These are phyloP conservation scores for Aspergillus sclerotiicarbonarius DNA, from an alignment of 495 filamentous ascomycete genomes.

Conservation along the genomic window DNA sequence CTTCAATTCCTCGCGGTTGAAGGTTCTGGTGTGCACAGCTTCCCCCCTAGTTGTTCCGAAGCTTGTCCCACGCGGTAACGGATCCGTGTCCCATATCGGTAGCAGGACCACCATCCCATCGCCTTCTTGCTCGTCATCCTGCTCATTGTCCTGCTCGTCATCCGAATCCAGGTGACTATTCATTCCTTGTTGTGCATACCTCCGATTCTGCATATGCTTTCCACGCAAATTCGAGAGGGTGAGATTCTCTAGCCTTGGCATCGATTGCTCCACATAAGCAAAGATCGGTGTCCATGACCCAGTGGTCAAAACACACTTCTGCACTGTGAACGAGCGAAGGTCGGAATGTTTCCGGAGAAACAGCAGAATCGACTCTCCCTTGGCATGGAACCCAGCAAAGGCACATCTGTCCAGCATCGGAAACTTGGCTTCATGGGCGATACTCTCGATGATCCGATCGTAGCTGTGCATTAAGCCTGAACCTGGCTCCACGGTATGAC, in stretches of 20 bases:
- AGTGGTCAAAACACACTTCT: neutral
- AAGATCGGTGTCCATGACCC: constrained; percentile 12
- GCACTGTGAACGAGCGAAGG: constrained; percentile 8
- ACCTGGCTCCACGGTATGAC: neutral
- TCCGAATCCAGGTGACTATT: no score
- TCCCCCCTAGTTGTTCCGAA: neutral
- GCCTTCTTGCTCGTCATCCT: neutral
- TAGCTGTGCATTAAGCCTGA: neutral
- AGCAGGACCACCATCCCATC: neutral
- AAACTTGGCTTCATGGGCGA: constrained; percentile 5
- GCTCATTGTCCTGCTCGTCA: no score
- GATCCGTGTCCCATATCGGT: neutral
- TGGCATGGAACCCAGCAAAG: neutral
- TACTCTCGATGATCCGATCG: constrained; percentile 4
- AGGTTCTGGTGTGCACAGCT: neutral
- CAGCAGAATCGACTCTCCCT: constrained; percentile 4
- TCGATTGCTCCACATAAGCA: constrained; percentile 1
- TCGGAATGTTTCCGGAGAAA: constrained; percentile 6
- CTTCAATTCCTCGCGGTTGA: neutral
- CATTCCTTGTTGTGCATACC: neutral
- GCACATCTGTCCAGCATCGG: constrained; percentile 5
- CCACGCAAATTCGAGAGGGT: constrained; percentile 3
- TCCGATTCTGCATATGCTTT: constrained; percentile 2
- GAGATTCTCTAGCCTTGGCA: constrained; percentile 5
- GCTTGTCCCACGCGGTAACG: neutral